phyloP scores from a whole-genome alignment of 306 rosid species.

The Acacia confusa region DNA sequence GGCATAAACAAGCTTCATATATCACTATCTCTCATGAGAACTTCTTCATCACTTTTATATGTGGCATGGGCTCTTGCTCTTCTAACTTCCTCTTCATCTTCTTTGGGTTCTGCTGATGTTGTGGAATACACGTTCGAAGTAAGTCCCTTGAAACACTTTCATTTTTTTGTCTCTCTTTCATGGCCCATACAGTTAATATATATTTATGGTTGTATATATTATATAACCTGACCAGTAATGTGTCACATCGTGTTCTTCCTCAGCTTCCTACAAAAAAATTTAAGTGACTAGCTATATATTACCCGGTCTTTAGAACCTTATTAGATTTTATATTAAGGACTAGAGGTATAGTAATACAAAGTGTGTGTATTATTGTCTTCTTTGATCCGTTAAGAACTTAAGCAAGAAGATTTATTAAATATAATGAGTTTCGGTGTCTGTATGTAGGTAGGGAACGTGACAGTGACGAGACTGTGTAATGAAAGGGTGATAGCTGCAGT shows the following conservation, averaged over 20 bases:
- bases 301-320: no score
- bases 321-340: no score
- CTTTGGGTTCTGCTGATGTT: constrained; percentile 45
- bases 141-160: not conserved
- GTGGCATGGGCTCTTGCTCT: constrained; percentile 37
- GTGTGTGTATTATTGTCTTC: no score
- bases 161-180: not conserved
- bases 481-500: constrained; percentile 46
- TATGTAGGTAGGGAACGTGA: constrained; percentile 39
- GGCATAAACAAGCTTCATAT: not conserved
- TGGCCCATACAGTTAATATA: not conserved
- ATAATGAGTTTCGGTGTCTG: not conserved
- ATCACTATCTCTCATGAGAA: constrained; percentile 28
- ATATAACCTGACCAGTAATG: not conserved
- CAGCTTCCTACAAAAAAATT: not conserved
- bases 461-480: constrained; percentile 33
- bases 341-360: no score
- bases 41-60: constrained; percentile 20
- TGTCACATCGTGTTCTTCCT: not conserved
- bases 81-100: constrained; percentile 42
- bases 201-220: not conserved
- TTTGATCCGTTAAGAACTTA: not conserved
- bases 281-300: no score
- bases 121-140: constrained; percentile 53
- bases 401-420: not conserved